These are phyloP conservation scores for Aureobasidium sp. DNA, from an alignment of 2,329 filamentous ascomycete species.

Conservation along the genomic window DNA sequence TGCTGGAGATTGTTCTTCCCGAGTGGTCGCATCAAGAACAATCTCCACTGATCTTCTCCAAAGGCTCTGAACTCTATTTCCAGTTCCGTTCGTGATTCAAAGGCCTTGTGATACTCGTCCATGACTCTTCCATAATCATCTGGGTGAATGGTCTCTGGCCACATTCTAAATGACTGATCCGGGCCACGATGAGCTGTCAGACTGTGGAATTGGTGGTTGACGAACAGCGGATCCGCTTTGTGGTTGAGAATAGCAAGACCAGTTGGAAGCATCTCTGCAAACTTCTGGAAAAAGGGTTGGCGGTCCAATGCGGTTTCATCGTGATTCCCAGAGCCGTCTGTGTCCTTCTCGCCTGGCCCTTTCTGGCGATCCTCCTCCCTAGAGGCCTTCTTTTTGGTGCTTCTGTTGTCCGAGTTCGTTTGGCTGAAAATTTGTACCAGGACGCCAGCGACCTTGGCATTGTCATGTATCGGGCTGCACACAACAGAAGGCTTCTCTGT, in stretches of 20 bases:
- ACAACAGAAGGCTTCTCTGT: slow-evolving; percentile 26
- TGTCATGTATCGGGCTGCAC: slow-evolving; percentile 28
- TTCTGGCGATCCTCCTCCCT: neutral
- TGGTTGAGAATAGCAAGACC: slow-evolving; percentile 52
- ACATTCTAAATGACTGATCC: slow-evolving; percentile 46
- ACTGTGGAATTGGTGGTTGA: slow-evolving; percentile 51
- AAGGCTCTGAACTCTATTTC: slow-evolving; percentile 48
- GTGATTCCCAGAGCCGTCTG: neutral
- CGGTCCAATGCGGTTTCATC: slow-evolving; percentile 32
- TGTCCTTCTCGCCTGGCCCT: neutral
- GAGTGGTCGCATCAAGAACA: slow-evolving; percentile 48
- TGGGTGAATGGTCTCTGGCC: slow-evolving; percentile 51
- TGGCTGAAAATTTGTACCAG: slow-evolving; percentile 29
- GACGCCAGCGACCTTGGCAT: slow-evolving; percentile 23
- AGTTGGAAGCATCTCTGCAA: slow-evolving; percentile 51
- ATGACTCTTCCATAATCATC: slow-evolving; percentile 51
- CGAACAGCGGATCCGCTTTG: slow-evolving; percentile 49
- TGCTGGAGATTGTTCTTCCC: slow-evolving; percentile 41
- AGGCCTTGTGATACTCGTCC: slow-evolving; percentile 47
- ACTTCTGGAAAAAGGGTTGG: slow-evolving; percentile 48
- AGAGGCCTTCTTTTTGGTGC: neutral
- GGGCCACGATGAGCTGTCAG: slow-evolving; percentile 47
- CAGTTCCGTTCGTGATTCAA: slow-evolving; percentile 40
- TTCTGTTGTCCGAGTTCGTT: neutral
- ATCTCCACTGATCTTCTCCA: slow-evolving; percentile 40